A percentile compares a stretch with the other conserved stretches of the same genome.
phyloP scores from a whole-genome alignment of 1,139 yeast genomes.

The Saccharomyces hybrid region DNA sequence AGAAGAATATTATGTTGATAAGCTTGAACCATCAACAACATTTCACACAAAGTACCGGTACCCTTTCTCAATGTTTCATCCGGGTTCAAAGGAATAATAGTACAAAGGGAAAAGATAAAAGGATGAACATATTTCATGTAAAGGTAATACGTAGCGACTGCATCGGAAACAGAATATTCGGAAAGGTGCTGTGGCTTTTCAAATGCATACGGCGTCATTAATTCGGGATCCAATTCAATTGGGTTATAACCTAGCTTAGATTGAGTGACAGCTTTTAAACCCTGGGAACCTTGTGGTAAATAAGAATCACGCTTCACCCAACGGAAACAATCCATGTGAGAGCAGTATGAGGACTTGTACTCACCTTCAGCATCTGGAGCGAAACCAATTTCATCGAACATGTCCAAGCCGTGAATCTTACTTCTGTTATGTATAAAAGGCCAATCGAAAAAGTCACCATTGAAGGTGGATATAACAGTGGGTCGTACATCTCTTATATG shows the following conservation, averaged over 20 bases:
- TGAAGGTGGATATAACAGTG: conserved; percentile 92
- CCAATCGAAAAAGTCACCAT: conserved; percentile 99
- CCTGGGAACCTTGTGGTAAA: conserved; percentile 97
- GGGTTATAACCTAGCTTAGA: conserved; percentile 96
- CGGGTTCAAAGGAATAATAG: conserved; percentile 91
- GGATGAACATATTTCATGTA: conserved; percentile 98
- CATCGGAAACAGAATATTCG: conserved; percentile 98
- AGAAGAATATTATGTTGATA: conserved; percentile 66
- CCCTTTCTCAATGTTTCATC: conserved; percentile 96
- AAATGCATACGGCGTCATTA: conserved; percentile 95
- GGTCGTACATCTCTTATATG: conserved; percentile 85
- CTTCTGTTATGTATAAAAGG: conserved; percentile 94
- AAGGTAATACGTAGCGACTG: conserved; percentile 94
- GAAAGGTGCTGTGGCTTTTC: conserved; percentile 89
- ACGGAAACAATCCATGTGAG: conserved; percentile 94
- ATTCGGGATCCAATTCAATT: conserved; percentile 91
- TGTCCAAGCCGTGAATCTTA: conserved; percentile 70
- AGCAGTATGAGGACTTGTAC: conserved; percentile 86
- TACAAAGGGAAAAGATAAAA: conserved; percentile 89
- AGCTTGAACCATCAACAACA: conserved; percentile 96
- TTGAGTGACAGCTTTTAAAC: conserved; percentile 95
- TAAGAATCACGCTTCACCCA: conserved; percentile 99
- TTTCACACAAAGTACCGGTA: conserved; percentile 97
- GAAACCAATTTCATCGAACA: conserved; percentile 93
- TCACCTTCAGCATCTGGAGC: conserved; percentile 86